Conservation (phyloP, 164 flowering plant genomes). For the Houttuynia cordata region DNA sequence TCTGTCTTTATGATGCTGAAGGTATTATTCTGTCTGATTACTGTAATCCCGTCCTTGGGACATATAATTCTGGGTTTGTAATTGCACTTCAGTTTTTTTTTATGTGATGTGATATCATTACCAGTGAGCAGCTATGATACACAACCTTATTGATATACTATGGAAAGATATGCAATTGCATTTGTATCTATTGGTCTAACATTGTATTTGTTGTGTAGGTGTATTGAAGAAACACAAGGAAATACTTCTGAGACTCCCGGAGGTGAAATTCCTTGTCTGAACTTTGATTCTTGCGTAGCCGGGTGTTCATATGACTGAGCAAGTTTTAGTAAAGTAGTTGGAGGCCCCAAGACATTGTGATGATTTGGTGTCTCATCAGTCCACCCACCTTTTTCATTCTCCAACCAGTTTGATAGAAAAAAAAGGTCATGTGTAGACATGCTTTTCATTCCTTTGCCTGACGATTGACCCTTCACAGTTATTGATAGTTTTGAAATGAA, state of each 20-base stretch:
- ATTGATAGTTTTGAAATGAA: too few relatives aligned
- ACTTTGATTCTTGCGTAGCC: not conserved
- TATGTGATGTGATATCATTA: too few relatives aligned
- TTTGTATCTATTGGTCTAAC: too few relatives aligned
- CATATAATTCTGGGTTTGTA: not conserved
- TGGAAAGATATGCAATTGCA: too few relatives aligned
- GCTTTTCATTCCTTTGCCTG: not conserved
- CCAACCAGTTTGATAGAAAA: too few relatives aligned
- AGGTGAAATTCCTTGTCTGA: constrained; percentile 22
- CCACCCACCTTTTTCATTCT: too few relatives aligned
- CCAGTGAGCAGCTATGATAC: too few relatives aligned
- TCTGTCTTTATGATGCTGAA: constrained; percentile 72
- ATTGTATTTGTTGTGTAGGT: constrained; percentile 34
- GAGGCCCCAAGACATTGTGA: too few relatives aligned
- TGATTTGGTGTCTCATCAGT: too few relatives aligned
- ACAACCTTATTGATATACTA: too few relatives aligned
- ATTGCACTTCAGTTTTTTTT: too few relatives aligned
- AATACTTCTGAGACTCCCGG: constrained; percentile 25
- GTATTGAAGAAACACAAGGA: constrained; percentile 66
- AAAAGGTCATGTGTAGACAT: too few relatives aligned
- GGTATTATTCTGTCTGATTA: constrained; percentile 30
- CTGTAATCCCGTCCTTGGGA: not conserved
- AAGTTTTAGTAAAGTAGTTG: not conserved
- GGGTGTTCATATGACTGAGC: not conserved
- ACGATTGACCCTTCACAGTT: not conserved